phyloP scores from a whole-genome alignment of 169 alveolate genomes.

The Plasmodium coatneyi region DNA sequence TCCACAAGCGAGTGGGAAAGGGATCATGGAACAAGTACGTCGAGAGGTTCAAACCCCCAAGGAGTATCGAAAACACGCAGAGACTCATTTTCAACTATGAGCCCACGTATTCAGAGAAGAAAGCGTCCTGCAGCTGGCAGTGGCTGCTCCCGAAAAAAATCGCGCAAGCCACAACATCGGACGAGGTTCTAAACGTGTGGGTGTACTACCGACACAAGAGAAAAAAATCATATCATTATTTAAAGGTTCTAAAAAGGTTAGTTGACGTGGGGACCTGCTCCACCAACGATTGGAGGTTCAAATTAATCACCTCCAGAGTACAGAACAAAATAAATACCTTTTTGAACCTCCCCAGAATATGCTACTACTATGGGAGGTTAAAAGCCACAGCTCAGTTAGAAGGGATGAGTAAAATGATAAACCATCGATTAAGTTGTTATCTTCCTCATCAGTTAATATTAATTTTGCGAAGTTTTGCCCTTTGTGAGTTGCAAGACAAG shows the following conservation, averaged over 20 bases:
- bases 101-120: constrained; percentile 84
- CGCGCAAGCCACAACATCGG: constrained; percentile 87
- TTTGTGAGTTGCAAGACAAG: constrained; percentile 82
- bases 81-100: constrained; percentile 81
- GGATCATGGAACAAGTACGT: constrained; percentile 86
- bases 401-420: constrained; percentile 76
- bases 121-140: constrained; percentile 79
- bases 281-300: constrained; percentile 86
- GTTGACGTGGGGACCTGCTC: constrained; percentile 86
- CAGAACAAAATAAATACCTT: constrained; percentile 78
- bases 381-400: constrained; percentile 85
- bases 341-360: constrained; percentile 85
- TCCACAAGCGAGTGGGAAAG: constrained; percentile 87
- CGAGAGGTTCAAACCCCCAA: constrained; percentile 85
- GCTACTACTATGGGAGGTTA: constrained; percentile 81
- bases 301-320: constrained; percentile 79
- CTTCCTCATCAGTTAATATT: constrained; percentile 82
- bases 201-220: constrained; percentile 80
- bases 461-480: constrained; percentile 80
- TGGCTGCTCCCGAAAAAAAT: constrained; percentile 85
- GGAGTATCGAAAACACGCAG: constrained; percentile 86
- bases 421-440: constrained; percentile 75
- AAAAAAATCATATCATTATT: constrained; percentile 83
- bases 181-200: constrained; percentile 86
- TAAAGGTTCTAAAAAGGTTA: constrained; percentile 82